A percentile compares a stretch with the other conserved stretches of the same genome.
Evolutionary conservation across 2,329 filamentous ascomycete species (phyloP).

Genomic region (Lachnum nothofagi): DNA sequence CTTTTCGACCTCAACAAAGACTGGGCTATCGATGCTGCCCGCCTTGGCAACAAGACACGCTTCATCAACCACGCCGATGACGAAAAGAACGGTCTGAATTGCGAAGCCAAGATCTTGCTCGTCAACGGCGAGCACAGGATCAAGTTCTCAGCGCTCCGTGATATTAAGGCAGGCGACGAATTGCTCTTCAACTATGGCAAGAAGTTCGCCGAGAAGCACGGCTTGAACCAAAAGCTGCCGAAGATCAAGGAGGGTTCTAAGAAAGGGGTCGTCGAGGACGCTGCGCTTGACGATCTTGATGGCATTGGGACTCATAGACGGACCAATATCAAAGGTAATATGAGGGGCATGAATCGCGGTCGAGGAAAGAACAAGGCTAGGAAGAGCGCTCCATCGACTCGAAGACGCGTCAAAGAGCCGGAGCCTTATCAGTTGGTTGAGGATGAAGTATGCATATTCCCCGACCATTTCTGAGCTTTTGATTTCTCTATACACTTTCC

Average conservation of each 20-base stretch:
- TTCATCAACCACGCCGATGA: conserved; percentile 75
- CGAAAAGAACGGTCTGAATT: conserved; percentile 56
- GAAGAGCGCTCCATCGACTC: conserved; percentile 9
- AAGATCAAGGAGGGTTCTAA: conserved; percentile 17
- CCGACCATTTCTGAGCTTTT: no score
- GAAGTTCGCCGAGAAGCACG: conserved; percentile 52
- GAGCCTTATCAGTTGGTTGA: no score
- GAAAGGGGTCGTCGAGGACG: conserved; percentile 22
- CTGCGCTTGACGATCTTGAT: conserved; percentile 24
- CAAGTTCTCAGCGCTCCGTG: conserved; percentile 62
- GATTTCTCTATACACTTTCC: no score
- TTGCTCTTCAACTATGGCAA: conserved; percentile 78
- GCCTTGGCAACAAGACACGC: conserved; percentile 72
- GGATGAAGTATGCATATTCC: no score
- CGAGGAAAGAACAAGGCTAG: conserved; percentile 9
- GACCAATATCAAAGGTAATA: conserved; percentile 6
- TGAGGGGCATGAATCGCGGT: conserved; percentile 9
- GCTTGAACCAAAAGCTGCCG: conserved; percentile 44
- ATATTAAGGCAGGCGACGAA: conserved; percentile 68
- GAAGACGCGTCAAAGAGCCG: not conserved
- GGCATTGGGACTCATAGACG: conserved; percentile 15
- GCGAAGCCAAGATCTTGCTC: conserved; percentile 62
- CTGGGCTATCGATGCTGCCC: conserved; percentile 62
- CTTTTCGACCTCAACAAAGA: conserved; percentile 48
- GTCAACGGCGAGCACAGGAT: conserved; percentile 75